Evolutionary conservation across 257 asterid genomes (phyloP).

Genomic region (Solanum boliviense): DNA sequence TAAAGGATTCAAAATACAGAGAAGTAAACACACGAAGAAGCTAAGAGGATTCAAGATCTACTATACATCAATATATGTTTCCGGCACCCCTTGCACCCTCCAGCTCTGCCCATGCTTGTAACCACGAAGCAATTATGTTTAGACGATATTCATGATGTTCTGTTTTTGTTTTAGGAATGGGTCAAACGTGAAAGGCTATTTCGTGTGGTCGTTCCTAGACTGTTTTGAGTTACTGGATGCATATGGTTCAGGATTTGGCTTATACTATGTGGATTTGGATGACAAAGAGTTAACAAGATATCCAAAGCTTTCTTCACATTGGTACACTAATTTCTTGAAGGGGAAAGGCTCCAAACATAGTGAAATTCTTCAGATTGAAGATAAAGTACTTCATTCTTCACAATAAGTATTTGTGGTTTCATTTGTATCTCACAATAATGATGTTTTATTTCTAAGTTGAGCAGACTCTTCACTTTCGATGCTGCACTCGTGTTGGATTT

Average conservation of each 20-base stretch:
- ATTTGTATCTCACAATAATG: background rate
- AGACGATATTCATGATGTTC: background rate
- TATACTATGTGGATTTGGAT: slow-evolving; percentile 49
- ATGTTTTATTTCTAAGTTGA: background rate
- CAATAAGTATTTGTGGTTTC: background rate
- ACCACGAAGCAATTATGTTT: background rate
- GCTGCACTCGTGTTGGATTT: background rate
- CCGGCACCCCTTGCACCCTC: background rate
- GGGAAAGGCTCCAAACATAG: slow-evolving; percentile 7
- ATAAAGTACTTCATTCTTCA: background rate
- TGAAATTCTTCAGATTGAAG: background rate
- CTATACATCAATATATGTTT: background rate
- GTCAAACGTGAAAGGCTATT: slow-evolving; percentile 41
- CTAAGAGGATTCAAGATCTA: background rate
- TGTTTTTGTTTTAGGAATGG: slow-evolving; percentile 31
- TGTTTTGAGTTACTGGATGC: slow-evolving; percentile 39
- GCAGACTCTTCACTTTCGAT: background rate
- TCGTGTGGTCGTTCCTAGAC: slow-evolving; percentile 50
- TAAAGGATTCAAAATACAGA: background rate
- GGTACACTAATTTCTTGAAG: slow-evolving; percentile 42
- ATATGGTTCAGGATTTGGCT: slow-evolving; percentile 22
- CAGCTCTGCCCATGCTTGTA: background rate
- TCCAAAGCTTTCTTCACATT: slow-evolving; percentile 36
- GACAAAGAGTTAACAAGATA: slow-evolving; percentile 31
- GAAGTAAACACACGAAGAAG: background rate